Evolutionary conservation across 1,284 basidiomycete genomes (phyloP), one percentile per base, ranked within the genome.

Genomic region (Malassezia cuniculi): DNA sequence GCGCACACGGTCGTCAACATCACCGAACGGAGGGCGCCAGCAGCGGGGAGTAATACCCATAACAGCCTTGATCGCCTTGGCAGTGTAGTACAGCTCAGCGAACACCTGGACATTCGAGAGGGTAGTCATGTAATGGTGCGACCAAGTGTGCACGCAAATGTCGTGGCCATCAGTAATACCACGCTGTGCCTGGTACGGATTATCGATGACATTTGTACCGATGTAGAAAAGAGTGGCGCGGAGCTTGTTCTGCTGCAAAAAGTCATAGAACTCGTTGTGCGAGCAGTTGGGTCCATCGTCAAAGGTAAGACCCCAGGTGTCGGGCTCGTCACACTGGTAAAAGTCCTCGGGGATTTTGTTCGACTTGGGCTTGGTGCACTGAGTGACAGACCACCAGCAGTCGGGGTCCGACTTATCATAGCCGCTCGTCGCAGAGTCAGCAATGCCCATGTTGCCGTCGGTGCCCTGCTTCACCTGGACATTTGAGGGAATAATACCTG

Each of bases 61-160:
- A 33, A 74, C 56, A 19, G 68, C 62, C 59, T 74, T 72, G 70
- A 74, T 73, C 34, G 60, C 62, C 53, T 72, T 66, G 43, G 68
- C 68, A 19, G 72, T 71, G 68, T 74, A 75, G 59, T 72, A 76
- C 16, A 76, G 66, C 60, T 75, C 74, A 27, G 74, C 72, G 49
- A 75, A 75, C 18, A 69, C 72, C 47, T 71, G 63, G 38, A 73
- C 71, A 60, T 71, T 41, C 69, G 41, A 67, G 36, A 74, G 57
- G 10, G 70, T 58, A 6, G 74, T 74, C 70, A 73, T 71, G 58
- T 71, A 70, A 52, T 60, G 64, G 51, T 73, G 72, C 9, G 64
- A 68, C 72, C 72, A 73, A 2, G 52, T 54, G 42, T 60, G 57
- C 10, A 54, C 54, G 32, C 59, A 61, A 15, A 61, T 50, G 41